Evolutionary conservation across 2,329 filamentous ascomycete species (phyloP), one percentile per base, ranked within the genome.

Genomic region (Helminthosporium solani): DNA sequence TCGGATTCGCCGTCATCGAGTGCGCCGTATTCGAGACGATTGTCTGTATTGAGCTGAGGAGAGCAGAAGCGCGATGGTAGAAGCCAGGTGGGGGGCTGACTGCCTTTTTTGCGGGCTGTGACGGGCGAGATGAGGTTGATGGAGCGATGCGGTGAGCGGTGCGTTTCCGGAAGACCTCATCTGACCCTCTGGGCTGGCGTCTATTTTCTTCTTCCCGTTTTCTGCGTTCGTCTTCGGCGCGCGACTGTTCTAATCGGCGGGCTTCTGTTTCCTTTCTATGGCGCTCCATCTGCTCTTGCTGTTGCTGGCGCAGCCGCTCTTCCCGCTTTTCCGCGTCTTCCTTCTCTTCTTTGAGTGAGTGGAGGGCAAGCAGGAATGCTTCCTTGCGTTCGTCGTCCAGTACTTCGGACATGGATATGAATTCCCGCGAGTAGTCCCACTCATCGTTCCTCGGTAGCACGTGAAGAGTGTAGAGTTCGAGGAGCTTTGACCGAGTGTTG

Each of bases 391-490:
- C 94, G 42, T 96, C 92, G 67, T 97, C 92, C 1, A 99, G 79
- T 20, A 96, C 83, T 37, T 92, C 85, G 67, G 85, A 94, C 63
- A 90, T 83, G 61, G 79, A 83, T 63, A 97, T 95, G 68, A 97
- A 97, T 58, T 95, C 88, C 49, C 84, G 82, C 3, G 94, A 90
- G 61, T 96, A 96, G 47, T 96, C 89, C 94, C 94, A 99, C 72
- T 97, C 90, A 45, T 89, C 85, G 59, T 96, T 97, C 42, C 90
- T 82, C 4, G 92, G 84, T n/a, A 99, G 82, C 7, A 97, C 89
- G 65, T 99, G 94, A 3, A 99, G 79, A 1, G 90, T 95, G 70
- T 96, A 99, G 7, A 99, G 79, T 72, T 99, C 94, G 40, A 99
- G 82, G 33, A 99, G 88, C 74, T 95, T 95, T 53, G 96, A 85